Conservation (phyloP, 169 alveolate genomes). For the Eimeria nieschulzi region DNA sequence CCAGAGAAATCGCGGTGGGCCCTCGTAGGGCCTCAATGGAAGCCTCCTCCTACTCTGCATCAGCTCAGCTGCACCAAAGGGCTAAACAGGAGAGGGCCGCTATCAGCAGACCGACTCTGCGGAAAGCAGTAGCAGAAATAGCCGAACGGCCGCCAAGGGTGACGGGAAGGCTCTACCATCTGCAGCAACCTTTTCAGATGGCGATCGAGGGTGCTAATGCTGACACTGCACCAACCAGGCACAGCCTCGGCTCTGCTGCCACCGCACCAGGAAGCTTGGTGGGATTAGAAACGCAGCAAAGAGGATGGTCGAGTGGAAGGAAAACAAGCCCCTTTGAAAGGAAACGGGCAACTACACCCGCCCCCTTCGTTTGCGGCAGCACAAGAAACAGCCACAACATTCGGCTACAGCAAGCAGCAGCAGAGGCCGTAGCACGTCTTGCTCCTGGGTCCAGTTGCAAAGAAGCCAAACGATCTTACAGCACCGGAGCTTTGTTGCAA, state of each 20-base stretch:
- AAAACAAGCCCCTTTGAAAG: background rate
- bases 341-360: slow-evolving; percentile 1
- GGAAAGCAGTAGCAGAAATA: slow-evolving; percentile 1
- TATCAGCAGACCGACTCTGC: background rate
- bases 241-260: background rate
- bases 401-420: slow-evolving; percentile 41
- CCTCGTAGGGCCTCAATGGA: background rate
- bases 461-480: background rate
- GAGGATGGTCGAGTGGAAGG: background rate
- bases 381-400: slow-evolving; percentile 41
- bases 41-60: background rate
- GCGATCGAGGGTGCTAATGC: background rate
- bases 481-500: slow-evolving; percentile 8
- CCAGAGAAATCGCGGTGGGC: background rate
- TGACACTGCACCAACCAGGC: background rate
- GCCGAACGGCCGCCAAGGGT: background rate
- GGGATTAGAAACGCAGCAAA: background rate
- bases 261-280: background rate
- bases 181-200: background rate
- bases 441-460: background rate
- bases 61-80: background rate
- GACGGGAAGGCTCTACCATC: background rate
- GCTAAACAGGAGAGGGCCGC: background rate
- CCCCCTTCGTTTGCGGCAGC: slow-evolving; percentile 56
- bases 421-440: slow-evolving; percentile 5